Evolutionary conservation across 345 rosid genomes (phyloP).

Genomic region (Eucalyptus tenuipes): DNA sequence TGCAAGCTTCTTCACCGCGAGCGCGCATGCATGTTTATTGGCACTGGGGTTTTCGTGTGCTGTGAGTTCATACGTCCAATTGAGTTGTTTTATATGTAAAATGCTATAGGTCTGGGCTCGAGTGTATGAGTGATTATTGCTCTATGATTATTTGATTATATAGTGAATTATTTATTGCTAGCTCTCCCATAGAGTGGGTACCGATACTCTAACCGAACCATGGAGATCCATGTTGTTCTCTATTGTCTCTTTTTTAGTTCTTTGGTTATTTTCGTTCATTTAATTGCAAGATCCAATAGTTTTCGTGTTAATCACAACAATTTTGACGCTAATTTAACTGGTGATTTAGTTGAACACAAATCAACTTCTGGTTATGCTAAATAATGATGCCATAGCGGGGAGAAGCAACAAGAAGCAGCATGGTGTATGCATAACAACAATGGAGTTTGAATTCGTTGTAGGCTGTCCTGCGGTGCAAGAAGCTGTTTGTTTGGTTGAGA

Average conservation of each 20-base stretch:
- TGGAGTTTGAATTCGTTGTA: not conserved
- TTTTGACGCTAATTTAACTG: not conserved
- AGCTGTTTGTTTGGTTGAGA: not conserved
- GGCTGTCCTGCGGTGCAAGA: not conserved
- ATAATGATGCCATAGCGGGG: not conserved
- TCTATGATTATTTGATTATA: not conserved
- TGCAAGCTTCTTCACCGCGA: not conserved
- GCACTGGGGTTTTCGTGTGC: not conserved
- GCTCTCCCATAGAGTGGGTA: fast-evolving
- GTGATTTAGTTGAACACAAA: not conserved
- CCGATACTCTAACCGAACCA: fast-evolving
- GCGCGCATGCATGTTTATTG: not conserved
- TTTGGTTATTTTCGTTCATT: not conserved
- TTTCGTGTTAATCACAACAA: not conserved
- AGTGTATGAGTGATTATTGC: not conserved
- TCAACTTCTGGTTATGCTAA: not conserved
- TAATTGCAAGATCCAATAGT: not conserved
- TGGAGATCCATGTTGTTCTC: fast-evolving
- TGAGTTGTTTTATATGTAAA: not conserved
- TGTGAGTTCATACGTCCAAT: not conserved
- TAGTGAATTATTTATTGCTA: not conserved
- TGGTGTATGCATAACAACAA: not conserved
- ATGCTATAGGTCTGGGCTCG: not conserved
- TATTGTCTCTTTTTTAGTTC: not conserved
- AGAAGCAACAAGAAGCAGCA: not conserved